phyloP scores from a whole-genome alignment of 2,329 filamentous ascomycete genomes.

The Colletotrichum sp. region DNA sequence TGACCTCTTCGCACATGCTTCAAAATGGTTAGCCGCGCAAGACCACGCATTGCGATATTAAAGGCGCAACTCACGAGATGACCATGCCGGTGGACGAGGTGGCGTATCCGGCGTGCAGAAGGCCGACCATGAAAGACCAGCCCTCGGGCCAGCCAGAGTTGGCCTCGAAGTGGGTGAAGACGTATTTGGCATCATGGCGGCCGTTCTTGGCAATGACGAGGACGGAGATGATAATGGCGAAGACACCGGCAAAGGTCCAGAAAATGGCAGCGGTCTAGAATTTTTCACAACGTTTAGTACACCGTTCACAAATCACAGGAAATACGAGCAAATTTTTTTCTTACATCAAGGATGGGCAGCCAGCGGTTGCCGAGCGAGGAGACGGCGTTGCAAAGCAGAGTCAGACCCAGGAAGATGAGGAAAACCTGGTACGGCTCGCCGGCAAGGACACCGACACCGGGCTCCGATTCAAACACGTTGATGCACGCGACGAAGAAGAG shows the following conservation, averaged over 20 bases:
- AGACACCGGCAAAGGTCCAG: conserved; percentile 75
- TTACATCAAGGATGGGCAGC: conserved; percentile 73
- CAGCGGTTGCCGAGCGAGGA: conserved; percentile 72
- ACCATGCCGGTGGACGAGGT: conserved; percentile 83
- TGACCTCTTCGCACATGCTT: conserved; percentile 78
- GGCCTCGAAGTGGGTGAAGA: conserved; percentile 72
- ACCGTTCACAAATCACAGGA: not conserved
- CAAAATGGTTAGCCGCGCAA: conserved; percentile 12
- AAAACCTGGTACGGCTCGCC: conserved; percentile 69
- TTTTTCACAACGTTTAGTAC: not conserved
- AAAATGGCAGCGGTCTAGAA: conserved; percentile 72
- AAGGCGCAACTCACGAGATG: conserved; percentile 63
- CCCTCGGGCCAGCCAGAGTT: conserved; percentile 73
- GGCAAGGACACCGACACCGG: conserved; percentile 48
- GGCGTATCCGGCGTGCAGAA: conserved; percentile 75
- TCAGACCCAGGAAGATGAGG: conserved; percentile 74
- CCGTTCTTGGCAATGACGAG: conserved; percentile 74
- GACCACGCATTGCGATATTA: not conserved
- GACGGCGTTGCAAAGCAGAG: conserved; percentile 67
- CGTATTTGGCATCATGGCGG: conserved; percentile 65
- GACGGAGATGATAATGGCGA: conserved; percentile 67
- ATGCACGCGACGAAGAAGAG: conserved; percentile 64
- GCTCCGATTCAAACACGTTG: conserved; percentile 57
- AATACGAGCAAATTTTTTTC: conserved; percentile 28
- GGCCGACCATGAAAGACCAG: conserved; percentile 77